Percentiles rank a stretch among this genome's conserved stretches.
These are phyloP conservation scores for Asterella californica DNA, from an alignment of 225 moss, liverwort and hornwort genomes.

Conservation along the genomic window DNA sequence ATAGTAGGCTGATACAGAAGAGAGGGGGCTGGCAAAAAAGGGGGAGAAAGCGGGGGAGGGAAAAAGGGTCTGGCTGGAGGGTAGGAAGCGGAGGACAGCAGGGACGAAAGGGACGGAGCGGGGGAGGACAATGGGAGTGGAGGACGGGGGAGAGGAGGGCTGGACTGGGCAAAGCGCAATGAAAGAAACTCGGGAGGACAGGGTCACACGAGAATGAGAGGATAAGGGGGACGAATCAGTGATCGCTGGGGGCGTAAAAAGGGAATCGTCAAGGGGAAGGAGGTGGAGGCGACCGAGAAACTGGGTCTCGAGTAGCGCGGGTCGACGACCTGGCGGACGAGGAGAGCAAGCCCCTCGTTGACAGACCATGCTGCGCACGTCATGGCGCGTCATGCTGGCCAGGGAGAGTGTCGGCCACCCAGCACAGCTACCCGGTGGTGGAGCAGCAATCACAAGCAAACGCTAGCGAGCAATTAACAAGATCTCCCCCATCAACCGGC, in stretches of 20 bases:
- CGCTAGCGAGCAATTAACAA: neutral
- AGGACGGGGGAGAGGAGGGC: neutral
- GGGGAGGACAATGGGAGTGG: neutral
- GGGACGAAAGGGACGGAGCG: too few relatives aligned
- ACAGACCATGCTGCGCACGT: conserved; percentile 34
- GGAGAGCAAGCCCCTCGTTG: conserved; percentile 34
- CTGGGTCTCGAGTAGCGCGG: conserved; percentile 5
- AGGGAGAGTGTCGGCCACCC: conserved; percentile 38
- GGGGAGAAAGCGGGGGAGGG: neutral
- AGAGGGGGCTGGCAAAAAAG: neutral
- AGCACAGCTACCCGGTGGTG: conserved; percentile 18
- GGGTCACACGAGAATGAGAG: neutral
- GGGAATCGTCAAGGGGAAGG: conserved; percentile 16
- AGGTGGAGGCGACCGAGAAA: neutral
- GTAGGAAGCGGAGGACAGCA: neutral
- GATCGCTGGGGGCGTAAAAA: neutral
- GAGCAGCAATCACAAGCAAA: conserved; percentile 18
- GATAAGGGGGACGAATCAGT: neutral
- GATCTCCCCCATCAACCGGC: neutral
- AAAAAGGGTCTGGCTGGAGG: neutral
- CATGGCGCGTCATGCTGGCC: conserved; percentile 33
- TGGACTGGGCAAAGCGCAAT: neutral
- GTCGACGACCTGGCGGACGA: neutral
- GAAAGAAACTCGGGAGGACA: conserved; percentile 5
- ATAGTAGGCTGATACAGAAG: conserved; percentile 1